These are phyloP conservation scores for Fraxinus nigra DNA, from an alignment of 305 asterid species.

Conservation along the genomic window DNA sequence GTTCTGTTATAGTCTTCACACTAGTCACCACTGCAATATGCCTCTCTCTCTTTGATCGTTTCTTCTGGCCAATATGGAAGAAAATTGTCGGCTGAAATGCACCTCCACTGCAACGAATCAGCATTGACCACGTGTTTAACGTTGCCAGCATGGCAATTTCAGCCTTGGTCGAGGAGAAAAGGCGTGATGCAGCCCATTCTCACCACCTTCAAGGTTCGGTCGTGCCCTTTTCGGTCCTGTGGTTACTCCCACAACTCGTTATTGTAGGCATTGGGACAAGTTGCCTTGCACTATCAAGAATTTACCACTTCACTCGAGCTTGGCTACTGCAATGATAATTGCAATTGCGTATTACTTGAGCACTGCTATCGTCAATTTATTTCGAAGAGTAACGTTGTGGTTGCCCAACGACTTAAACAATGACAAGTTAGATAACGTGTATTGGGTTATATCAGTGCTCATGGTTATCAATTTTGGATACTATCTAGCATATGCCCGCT, in stretches of 20 bases:
- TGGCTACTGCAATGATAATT: constrained; percentile 41
- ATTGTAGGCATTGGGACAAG: constrained; percentile 68
- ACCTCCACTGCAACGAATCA: constrained; percentile 40
- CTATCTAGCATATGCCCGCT: constrained; percentile 38
- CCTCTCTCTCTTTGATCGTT: constrained; percentile 16
- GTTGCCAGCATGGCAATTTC: constrained; percentile 32
- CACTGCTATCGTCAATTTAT: constrained; percentile 28
- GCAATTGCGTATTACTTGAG: constrained; percentile 36
- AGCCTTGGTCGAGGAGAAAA: constrained; percentile 41
- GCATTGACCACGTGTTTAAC: constrained; percentile 40
- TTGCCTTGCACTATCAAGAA: constrained; percentile 56
- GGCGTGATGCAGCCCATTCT: constrained; percentile 20
- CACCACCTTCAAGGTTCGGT: neutral
- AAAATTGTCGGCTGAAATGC: constrained; percentile 7
- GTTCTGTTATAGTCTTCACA: constrained; percentile 31
- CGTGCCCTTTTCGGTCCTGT: constrained; percentile 42
- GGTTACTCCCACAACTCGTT: constrained; percentile 70
- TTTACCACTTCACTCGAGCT: constrained; percentile 41
- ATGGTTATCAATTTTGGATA: constrained; percentile 44
- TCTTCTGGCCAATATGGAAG: constrained; percentile 25
- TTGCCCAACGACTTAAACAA: constrained; percentile 44
- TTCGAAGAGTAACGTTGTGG: constrained; percentile 39
- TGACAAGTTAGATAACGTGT: constrained; percentile 49
- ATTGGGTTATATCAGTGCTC: constrained; percentile 39
- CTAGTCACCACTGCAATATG: constrained; percentile 27